Conservation (phyloP, 768 basidiomycete species). For the Pisolithus sp. region DNA sequence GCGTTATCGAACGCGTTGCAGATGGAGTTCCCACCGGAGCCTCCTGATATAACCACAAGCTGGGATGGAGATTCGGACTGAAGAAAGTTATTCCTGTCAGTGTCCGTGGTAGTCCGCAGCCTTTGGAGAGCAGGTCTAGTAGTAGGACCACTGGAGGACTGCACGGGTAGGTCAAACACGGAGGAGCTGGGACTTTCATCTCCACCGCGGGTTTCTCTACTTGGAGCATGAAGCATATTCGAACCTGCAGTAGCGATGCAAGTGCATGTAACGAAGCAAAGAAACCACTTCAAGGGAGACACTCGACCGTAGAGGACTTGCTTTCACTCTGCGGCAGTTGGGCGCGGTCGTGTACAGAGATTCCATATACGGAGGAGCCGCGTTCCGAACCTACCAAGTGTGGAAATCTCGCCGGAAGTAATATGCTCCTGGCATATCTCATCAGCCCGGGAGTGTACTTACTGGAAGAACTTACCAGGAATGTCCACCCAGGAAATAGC, state of each 20-base stretch:
- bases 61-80: conserved; percentile 27
- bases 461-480: background rate
- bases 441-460: too few relatives aligned
- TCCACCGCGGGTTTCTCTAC: conserved; percentile 1
- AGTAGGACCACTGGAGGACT: conserved; percentile 18
- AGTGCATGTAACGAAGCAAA: too few relatives aligned
- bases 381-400: background rate
- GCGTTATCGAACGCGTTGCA: conserved; percentile 76
- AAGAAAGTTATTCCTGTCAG: conserved; percentile 3
- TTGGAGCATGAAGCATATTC: conserved; percentile 7
- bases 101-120: conserved; percentile 2
- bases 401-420: too few relatives aligned
- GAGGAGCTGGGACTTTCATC: conserved; percentile 60
- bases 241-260: conserved; percentile 1
- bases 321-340: too few relatives aligned
- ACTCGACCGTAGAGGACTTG: too few relatives aligned
- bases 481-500: conserved; percentile 77
- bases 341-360: background rate
- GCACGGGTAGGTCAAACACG: conserved; percentile 66
- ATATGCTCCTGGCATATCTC: too few relatives aligned
- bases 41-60: conserved; percentile 80
- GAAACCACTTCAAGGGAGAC: too few relatives aligned
- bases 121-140: conserved; percentile 16
- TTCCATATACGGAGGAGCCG: background rate
- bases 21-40: conserved; percentile 91